phyloP scores from a whole-genome alignment of 441 rosid species.

The Bruguiera hainesii region DNA sequence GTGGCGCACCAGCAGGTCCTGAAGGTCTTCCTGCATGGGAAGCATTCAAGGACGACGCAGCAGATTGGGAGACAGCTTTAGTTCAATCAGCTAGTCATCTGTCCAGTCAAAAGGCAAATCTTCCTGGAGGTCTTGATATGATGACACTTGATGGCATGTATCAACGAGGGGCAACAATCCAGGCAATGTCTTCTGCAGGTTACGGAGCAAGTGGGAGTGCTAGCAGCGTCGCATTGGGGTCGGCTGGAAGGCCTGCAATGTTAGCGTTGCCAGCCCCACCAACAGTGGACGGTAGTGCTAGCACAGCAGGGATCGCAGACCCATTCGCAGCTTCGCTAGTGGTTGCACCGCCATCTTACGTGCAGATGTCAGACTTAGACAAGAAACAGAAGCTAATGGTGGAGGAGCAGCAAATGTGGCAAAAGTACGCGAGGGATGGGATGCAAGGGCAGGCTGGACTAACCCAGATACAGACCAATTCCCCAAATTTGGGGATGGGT shows the following conservation, averaged over 20 bases:
- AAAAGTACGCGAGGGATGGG: slow-evolving; percentile 43
- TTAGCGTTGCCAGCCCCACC: slow-evolving; percentile 55
- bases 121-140: slow-evolving; percentile 55
- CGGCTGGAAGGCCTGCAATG: slow-evolving; percentile 49
- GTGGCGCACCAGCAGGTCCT: slow-evolving; percentile 21
- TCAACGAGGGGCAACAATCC: slow-evolving; percentile 37
- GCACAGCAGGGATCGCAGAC: slow-evolving; percentile 18
- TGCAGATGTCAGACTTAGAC: slow-evolving; percentile 65
- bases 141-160: slow-evolving; percentile 64
- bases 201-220: slow-evolving; percentile 41
- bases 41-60: slow-evolving; percentile 52
- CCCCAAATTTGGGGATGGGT: slow-evolving; percentile 26
- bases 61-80: slow-evolving; percentile 75
- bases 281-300: not conserved
- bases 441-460: slow-evolving; percentile 45
- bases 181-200: slow-evolving; percentile 23
- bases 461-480: slow-evolving; percentile 24
- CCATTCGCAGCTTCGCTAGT: slow-evolving; percentile 54
- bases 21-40: slow-evolving; percentile 44
- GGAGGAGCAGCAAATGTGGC: slow-evolving; percentile 67
- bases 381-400: slow-evolving; percentile 49
- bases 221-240: slow-evolving; percentile 50
- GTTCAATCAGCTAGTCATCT: slow-evolving; percentile 63
- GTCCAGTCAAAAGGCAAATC: slow-evolving; percentile 29
- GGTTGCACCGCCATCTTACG: slow-evolving; percentile 46